Percentiles rank a stretch among this genome's conserved stretches.
Conservation (phyloP, 139 green algal species). For the Picocystis salinarum region DNA sequence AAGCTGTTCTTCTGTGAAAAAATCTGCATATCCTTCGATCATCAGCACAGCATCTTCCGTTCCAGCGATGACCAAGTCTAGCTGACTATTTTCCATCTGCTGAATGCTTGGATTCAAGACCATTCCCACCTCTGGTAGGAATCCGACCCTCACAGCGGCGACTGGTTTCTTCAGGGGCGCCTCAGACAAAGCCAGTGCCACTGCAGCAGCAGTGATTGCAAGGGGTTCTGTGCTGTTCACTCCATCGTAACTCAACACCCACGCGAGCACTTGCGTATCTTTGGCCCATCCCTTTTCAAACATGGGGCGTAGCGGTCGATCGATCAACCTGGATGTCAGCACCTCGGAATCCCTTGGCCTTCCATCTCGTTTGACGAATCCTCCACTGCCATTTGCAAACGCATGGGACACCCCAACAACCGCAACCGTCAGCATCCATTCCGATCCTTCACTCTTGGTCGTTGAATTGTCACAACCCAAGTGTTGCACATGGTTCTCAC, state of each 20-base stretch:
- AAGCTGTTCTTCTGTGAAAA: slow-evolving; percentile 76
- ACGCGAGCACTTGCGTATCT: slow-evolving; percentile 69
- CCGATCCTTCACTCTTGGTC: not conserved
- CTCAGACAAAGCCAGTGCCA: slow-evolving; percentile 37
- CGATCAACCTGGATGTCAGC: slow-evolving; percentile 66
- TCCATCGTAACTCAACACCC: slow-evolving; percentile 76
- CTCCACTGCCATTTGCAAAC: no score
- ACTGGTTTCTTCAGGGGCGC: slow-evolving; percentile 22
- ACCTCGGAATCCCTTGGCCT: slow-evolving; percentile 63
- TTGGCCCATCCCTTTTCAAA: slow-evolving; percentile 66
- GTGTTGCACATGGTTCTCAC: slow-evolving; percentile 16
- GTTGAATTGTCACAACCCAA: slow-evolving; percentile 6
- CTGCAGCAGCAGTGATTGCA: slow-evolving; percentile 77
- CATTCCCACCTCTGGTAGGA: slow-evolving; percentile 31
- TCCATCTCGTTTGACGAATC: slow-evolving; percentile 84
- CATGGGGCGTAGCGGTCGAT: slow-evolving; percentile 84
- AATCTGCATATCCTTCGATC: slow-evolving; percentile 93
- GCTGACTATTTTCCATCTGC: slow-evolving; percentile 28
- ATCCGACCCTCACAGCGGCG: slow-evolving; percentile 58
- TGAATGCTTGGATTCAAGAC: slow-evolving; percentile 64
- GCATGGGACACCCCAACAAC: no score
- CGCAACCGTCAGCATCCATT: no score
- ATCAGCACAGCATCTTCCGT: slow-evolving; percentile 83
- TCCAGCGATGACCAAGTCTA: slow-evolving; percentile 83
- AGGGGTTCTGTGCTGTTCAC: slow-evolving; percentile 61